Base-by-base conservation (phyloP, 208 protist species). In the Leishmania mexicana region DNA sequence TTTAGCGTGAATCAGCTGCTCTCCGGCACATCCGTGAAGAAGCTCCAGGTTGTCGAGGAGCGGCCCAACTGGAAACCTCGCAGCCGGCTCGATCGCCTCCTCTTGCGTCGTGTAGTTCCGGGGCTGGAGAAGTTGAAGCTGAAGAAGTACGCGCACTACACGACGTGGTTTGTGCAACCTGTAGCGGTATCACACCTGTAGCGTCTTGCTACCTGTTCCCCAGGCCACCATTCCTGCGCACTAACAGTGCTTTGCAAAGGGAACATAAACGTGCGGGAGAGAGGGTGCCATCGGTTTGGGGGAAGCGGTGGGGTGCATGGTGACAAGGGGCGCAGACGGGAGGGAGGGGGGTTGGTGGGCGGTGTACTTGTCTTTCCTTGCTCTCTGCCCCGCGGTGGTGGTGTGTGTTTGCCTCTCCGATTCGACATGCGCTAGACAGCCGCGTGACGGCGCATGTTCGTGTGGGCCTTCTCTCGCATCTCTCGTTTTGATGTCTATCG, bases 141-240 rank as follows among this genome's bases (percentile, higher is more conserved):
- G 65, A 87, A 85, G 72, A 93, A 94, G 74, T 88, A 90, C 65
- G 94, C 90, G n/a, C 88, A 95, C 76, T 96, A 97, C 81, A 90
- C 87, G 19, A 94, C 94, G 54, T 97, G 92, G 90, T 90, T 94
- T 85, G 85, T 97, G 54, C 92, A 96, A 64, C 87, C 90, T 8
- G 86, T 95, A 0, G 38, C 31, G 6, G 86, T 95, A 17, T 83
- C 86, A 8, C 71, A 78, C 54, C 58, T 95, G 38, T 88, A 65
- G 84, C 74, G 68, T 28, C 13, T 15, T 35, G 10, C 45, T 24
- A 21, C 10, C n/a, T 31, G 45, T 38, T 19, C 70, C 21, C 3
- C 45, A 53, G 70, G 21, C 70, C 42, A 47, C 70, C 70, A 74
- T 21, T 28, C 11, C 28, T 40, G 6, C 60, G 24, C 58, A 2